phyloP scores from a whole-genome alignment of 148 eudicot genomes.

The Bassia scoparia region DNA sequence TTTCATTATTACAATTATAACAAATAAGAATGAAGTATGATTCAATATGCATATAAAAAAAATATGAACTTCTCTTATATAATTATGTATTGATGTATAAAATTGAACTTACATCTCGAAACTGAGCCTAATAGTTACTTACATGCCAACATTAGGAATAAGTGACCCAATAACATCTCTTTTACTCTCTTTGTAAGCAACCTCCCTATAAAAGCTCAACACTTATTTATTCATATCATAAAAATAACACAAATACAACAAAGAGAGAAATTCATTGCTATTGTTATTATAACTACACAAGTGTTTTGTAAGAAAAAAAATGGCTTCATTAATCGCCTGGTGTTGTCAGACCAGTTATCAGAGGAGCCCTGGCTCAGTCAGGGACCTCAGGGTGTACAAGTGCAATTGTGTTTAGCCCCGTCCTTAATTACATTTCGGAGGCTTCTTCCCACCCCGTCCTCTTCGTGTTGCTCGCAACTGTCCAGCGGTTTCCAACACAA shows the following conservation, averaged over 20 bases:
- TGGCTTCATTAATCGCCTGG: conserved; percentile 5
- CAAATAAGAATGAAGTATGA: neutral
- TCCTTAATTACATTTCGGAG: conserved; percentile 33
- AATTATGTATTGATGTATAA: too few relatives aligned
- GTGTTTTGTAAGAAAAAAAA: neutral
- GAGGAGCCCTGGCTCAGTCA: conserved; percentile 30
- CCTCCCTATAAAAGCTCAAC: conserved; percentile 18
- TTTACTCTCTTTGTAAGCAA: conserved; percentile 5
- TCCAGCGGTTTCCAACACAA: conserved; percentile 28
- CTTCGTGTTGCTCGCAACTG: conserved; percentile 32
- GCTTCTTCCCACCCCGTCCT: conserved; percentile 16
- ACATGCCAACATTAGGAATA: conserved; percentile 26
- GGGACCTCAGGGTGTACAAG: conserved; percentile 30
- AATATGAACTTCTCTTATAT: too few relatives aligned
- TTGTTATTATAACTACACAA: neutral
- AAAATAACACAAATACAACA: neutral
- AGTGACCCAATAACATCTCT: conserved; percentile 21
- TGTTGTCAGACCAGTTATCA: conserved; percentile 14
- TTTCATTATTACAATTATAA: neutral
- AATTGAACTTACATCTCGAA: neutral
- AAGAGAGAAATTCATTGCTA: neutral
- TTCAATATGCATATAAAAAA: too few relatives aligned
- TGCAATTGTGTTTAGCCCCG: conserved; percentile 27
- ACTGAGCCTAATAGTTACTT: conserved; percentile 17
- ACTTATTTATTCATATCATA: neutral